These are phyloP conservation scores for Rubroshorea leprosula DNA, from an alignment of 345 rosid genomes.

Conservation along the genomic window DNA sequence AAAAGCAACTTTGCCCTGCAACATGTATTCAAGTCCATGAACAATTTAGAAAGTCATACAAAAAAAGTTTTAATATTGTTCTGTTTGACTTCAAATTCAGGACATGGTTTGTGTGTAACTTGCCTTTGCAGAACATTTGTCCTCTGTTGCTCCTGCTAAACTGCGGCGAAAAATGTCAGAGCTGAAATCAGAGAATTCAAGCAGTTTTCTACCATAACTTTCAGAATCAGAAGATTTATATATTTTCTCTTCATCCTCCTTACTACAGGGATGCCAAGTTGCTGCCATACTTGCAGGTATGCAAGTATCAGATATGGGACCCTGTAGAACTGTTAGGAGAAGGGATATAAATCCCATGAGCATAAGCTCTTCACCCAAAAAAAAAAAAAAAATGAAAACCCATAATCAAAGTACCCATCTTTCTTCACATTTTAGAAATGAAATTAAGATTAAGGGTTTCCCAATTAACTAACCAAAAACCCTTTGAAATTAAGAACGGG, in stretches of 20 bases:
- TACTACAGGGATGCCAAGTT: constrained; percentile 69
- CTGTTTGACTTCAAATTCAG: background rate
- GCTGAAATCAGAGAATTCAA: constrained; percentile 26
- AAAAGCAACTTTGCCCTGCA: constrained; percentile 73
- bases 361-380: constrained; percentile 50
- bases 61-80: background rate
- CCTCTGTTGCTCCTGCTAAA: constrained; percentile 32
- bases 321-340: constrained; percentile 43
- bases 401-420: no score
- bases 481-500: constrained; percentile 65
- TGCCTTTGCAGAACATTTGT: constrained; percentile 41
- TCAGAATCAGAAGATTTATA: constrained; percentile 5
- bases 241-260: background rate
- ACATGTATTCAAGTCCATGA: background rate
- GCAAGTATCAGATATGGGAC: constrained; percentile 44
- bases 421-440: no score
- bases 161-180: constrained; percentile 38
- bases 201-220: constrained; percentile 32
- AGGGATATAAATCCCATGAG: constrained; percentile 73
- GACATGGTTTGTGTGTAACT: background rate
- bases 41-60: background rate
- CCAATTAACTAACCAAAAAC: constrained; percentile 45
- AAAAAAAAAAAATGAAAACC: background rate
- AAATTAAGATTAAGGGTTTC: background rate
- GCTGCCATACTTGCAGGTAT: constrained; percentile 33